These are phyloP conservation scores for Mycena vitilis DNA, from an alignment of 768 basidiomycete species.

Conservation along the genomic window DNA sequence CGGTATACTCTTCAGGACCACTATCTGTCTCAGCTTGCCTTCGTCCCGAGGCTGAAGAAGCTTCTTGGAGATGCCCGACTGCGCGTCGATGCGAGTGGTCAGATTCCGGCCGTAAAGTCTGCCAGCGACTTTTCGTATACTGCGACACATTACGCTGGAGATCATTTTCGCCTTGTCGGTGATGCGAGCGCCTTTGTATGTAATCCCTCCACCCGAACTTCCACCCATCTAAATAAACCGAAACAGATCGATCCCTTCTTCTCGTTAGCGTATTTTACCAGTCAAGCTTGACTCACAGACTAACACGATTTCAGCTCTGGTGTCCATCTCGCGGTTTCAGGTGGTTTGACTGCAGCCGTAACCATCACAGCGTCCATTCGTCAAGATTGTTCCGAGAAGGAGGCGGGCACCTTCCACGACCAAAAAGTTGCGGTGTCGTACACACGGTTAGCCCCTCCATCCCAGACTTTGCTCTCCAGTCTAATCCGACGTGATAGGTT, in stretches of 20 bases:
- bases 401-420: slow-evolving; percentile 30
- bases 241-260: slow-evolving; percentile 31
- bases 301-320: slow-evolving; percentile 19
- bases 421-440: slow-evolving; percentile 32
- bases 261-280: slow-evolving; percentile 4
- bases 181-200: slow-evolving; percentile 40
- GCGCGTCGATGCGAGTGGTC: slow-evolving; percentile 35
- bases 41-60: slow-evolving; percentile 46
- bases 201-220: background rate
- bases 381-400: slow-evolving; percentile 22
- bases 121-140: slow-evolving; percentile 51
- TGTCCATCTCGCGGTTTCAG: slow-evolving; percentile 29
- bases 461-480: background rate
- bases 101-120: slow-evolving; percentile 36
- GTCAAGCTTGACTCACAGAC: background rate
- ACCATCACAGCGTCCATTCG: slow-evolving; percentile 32
- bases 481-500: slow-evolving; percentile 41
- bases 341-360: slow-evolving; percentile 28
- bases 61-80: slow-evolving; percentile 44
- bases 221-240: background rate
- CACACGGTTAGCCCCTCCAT: slow-evolving; percentile 24
- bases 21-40: slow-evolving; percentile 48
- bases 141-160: slow-evolving; percentile 45
- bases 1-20: slow-evolving; percentile 42
- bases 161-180: slow-evolving; percentile 46